A percentile compares a stretch with the other conserved stretches of the same genome.
These are phyloP conservation scores for Oryza rufipogon DNA, from an alignment of 176 grass and related monocot species.

Conservation along the genomic window DNA sequence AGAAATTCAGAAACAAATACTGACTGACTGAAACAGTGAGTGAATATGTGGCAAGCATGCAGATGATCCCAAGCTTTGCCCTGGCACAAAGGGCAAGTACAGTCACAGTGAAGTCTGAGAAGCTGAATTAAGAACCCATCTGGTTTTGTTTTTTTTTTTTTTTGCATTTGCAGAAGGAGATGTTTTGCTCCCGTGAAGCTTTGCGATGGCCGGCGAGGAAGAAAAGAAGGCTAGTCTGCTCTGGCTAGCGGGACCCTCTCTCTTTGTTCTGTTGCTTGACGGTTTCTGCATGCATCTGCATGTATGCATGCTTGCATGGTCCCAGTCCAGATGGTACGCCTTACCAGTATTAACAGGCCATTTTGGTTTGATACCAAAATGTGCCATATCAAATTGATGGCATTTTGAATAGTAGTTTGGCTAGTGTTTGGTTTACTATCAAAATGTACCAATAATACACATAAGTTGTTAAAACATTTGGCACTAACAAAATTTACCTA, in stretches of 20 bases:
- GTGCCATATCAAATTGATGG: no score
- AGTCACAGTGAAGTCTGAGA: neutral
- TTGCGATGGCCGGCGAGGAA: neutral
- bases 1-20: neutral
- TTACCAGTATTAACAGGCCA: neutral
- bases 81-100: neutral
- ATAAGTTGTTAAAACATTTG: no score
- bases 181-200: constrained; percentile 13
- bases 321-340: neutral
- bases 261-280: neutral
- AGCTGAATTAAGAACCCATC: no score
- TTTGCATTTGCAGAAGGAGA: neutral
- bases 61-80: neutral
- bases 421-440: no score
- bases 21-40: no score
- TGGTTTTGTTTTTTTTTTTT: neutral
- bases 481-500: no score
- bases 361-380: no score
- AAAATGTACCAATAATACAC: no score
- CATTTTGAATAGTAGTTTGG: no score
- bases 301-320: neutral
- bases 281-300: neutral
- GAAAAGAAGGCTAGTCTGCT: neutral
- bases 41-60: neutral
- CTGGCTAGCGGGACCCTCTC: neutral